phyloP scores from a whole-genome alignment of 1,284 basidiomycete genomes.

The Volvariella surrecta region DNA sequence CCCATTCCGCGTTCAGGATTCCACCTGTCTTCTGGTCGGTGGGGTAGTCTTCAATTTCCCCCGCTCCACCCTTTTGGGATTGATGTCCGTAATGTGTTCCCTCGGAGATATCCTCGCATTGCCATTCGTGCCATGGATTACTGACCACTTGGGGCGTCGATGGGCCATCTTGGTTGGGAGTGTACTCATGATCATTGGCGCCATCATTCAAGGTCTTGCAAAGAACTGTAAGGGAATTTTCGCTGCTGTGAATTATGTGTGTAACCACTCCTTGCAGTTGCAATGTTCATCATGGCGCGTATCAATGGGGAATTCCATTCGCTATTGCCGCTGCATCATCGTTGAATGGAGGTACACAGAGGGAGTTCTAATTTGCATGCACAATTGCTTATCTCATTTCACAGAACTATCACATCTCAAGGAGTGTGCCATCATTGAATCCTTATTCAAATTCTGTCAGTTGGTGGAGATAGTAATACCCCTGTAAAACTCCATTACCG shows the following conservation, averaged over 20 bases:
- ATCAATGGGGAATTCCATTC: slow-evolving; percentile 37
- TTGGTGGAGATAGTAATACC: slow-evolving; percentile 21
- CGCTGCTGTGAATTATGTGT: not conserved
- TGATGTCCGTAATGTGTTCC: slow-evolving; percentile 46
- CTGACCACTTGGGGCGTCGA: slow-evolving; percentile 35
- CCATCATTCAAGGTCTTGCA: slow-evolving; percentile 33
- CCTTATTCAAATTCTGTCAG: slow-evolving; percentile 39
- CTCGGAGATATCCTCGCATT: slow-evolving; percentile 43
- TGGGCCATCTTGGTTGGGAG: slow-evolving; percentile 36
- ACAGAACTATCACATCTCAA: slow-evolving; percentile 40
- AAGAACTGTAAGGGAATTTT: slow-evolving; percentile 32
- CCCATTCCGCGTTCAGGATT: slow-evolving; percentile 13
- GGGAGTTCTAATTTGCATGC: not conserved
- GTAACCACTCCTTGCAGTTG: slow-evolving; percentile 22
- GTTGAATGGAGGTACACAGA: slow-evolving; percentile 30
- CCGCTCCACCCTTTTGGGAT: slow-evolving; percentile 40
- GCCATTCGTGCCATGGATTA: slow-evolving; percentile 32
- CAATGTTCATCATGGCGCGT: slow-evolving; percentile 44
- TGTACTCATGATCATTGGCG: slow-evolving; percentile 37
- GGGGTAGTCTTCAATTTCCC: slow-evolving; percentile 37
- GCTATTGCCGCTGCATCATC: slow-evolving; percentile 40
- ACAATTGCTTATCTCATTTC: not conserved
- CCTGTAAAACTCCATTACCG: slow-evolving; percentile 31
- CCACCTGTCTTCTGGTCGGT: not conserved
- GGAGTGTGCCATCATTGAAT: slow-evolving; percentile 37